These are phyloP conservation scores for Cyanodermella asteris DNA, from an alignment of 2,329 filamentous ascomycete genomes.

Conservation along the genomic window DNA sequence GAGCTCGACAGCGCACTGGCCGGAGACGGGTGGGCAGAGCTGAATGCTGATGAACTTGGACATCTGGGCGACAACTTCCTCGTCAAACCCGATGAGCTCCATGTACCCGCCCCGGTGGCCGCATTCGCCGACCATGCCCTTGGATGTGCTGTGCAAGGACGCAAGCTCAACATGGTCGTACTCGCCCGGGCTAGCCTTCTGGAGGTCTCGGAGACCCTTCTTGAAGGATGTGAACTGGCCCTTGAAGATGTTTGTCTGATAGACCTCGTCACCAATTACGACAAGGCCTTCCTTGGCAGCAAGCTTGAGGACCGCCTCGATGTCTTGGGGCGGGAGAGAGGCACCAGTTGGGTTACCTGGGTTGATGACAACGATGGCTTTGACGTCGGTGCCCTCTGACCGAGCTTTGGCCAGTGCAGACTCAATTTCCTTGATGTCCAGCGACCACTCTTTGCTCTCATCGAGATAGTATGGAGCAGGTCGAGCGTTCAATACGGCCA, in stretches of 20 bases:
- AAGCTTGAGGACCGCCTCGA: conserved; percentile 68
- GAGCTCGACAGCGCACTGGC: conserved; percentile 87
- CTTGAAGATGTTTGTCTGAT: conserved; percentile 95
- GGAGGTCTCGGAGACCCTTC: conserved; percentile 57
- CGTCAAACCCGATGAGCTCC: conserved; percentile 76
- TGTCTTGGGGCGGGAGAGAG: conserved; percentile 55
- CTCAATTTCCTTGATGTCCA: conserved; percentile 59
- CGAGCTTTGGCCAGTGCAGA: conserved; percentile 52
- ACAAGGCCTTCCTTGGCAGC: conserved; percentile 71
- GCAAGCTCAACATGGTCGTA: conserved; percentile 77
- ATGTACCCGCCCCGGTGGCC: conserved; percentile 96
- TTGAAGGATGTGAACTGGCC: conserved; percentile 96
- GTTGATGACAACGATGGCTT: conserved; percentile 92
- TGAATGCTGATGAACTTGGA: conserved; percentile 98
- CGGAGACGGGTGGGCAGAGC: conserved; percentile 84
- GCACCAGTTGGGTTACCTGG: conserved; percentile 93
- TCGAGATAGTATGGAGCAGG: conserved; percentile 89
- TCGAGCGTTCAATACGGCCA: conserved; percentile 62
- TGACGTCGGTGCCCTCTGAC: conserved; percentile 60
- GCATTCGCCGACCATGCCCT: conserved; percentile 98
- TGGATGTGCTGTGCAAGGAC: conserved; percentile 81
- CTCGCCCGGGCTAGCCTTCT: conserved; percentile 38
- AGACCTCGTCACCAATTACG: conserved; percentile 88
- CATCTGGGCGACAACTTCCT: conserved; percentile 70
- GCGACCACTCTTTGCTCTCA: conserved; percentile 70